Base-by-base conservation (phyloP, 805 yeast species). In the Schwanniomyces occidentalis region DNA sequence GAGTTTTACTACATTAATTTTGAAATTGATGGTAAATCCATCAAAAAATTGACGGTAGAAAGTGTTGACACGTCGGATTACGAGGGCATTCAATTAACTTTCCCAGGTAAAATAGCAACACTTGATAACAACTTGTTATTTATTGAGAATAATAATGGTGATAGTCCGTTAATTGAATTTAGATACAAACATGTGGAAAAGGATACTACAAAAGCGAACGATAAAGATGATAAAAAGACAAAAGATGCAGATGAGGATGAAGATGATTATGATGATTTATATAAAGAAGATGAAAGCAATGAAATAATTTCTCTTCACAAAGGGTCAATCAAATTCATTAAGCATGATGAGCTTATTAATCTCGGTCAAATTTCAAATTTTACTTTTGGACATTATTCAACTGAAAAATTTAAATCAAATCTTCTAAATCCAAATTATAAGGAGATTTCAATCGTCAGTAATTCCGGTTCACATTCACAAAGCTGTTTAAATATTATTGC, bases 361-460 rank as follows among this genome's bases (percentile, higher is more conserved):
- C 68, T 75, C 45, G 96, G 96, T 0, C 95, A 96, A 0, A 65
- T 85, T 8, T 69, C 85, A 2, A 76, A 80, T 25, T 71, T 89
- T 42, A 71, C 89, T 0, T 47, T 81, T 21, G 96, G 90, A 0
- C 68, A 70, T 31, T 66, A 75, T 17, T 72, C 84, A 0, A 68
- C 76, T 0, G 80, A 77, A 12, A 63, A 64, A 28, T 72, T 69
- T 36, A 64, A 75, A 8, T 75, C 80, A 36, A 86, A 88, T 29
- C 66, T 84, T 18, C 64, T 75, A 0, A 85, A 85, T 51, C 91
- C 95, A 2, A 82, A 80, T 42, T 65, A 57, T 42, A 68, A 74
- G 30, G 93, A 85, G 49, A 63, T 74, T 12, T 83, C 87, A 5
- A 73, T 88, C 3, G 73, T 87, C 5, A 78, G 83, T 0, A 73